A percentile compares a stretch with the other conserved stretches of the same genome.
These are phyloP conservation scores for Colletotrichum sidae DNA, from an alignment of 2,329 filamentous ascomycete species.

Conservation along the genomic window DNA sequence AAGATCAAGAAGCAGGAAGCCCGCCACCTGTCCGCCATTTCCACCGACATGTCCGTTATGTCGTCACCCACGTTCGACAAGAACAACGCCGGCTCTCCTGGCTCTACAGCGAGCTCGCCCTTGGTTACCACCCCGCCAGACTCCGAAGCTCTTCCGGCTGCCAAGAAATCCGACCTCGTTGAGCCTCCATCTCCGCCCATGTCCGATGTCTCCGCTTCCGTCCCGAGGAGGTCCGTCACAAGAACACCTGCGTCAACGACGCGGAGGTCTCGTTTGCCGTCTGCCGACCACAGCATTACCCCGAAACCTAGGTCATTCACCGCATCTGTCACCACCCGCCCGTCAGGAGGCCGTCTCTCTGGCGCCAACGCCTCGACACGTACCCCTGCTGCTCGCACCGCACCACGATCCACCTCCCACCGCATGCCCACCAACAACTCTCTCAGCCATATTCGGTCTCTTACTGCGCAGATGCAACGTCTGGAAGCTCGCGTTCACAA, in stretches of 20 bases:
- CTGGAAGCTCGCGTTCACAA: conserved; percentile 94
- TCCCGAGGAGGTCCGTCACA: conserved; percentile 19
- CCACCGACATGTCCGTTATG: conserved; percentile 71
- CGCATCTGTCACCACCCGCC: conserved; percentile 49
- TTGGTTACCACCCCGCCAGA: conserved; percentile 87
- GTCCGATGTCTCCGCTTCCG: conserved; percentile 79
- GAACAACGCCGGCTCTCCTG: conserved; percentile 78
- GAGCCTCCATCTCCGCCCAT: conserved; percentile 95
- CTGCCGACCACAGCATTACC: conserved; percentile 53
- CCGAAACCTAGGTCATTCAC: conserved; percentile 60
- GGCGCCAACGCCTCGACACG: conserved; percentile 57
- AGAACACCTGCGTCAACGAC: conserved; percentile 61
- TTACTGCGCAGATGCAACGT: conserved; percentile 97
- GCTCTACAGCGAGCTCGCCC: conserved; percentile 90
- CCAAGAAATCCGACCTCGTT: conserved; percentile 73
- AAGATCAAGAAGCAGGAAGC: conserved; percentile 82
- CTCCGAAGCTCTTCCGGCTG: conserved; percentile 43
- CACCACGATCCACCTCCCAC: conserved; percentile 58
- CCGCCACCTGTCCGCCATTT: conserved; percentile 69
- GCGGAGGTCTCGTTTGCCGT: conserved; percentile 54
- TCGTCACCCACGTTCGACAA: conserved; percentile 81
- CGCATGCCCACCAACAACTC: conserved; percentile 73
- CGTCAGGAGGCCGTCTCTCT: conserved; percentile 51
- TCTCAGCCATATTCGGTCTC: conserved; percentile 89
- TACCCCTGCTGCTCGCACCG: conserved; percentile 67